Conservation (phyloP, 495 filamentous ascomycete genomes). For the Entonaema liquescens region DNA sequence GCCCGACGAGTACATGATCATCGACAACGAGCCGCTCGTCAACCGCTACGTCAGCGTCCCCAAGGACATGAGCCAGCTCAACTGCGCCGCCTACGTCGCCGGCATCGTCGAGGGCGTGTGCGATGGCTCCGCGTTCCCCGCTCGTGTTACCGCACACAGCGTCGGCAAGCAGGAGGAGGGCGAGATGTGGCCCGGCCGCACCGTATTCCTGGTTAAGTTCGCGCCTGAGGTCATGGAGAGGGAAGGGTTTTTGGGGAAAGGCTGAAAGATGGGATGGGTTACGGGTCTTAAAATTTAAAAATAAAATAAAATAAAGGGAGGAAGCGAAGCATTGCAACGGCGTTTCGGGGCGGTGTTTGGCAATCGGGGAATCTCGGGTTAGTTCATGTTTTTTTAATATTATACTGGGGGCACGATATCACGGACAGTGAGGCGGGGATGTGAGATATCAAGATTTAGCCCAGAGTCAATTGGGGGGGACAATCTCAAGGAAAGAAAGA, state of each 20-base stretch:
- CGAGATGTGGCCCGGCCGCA: conserved; percentile 92
- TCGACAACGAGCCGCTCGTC: conserved; percentile 94
- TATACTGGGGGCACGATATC: conserved; percentile 10
- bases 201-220: conserved; percentile 94
- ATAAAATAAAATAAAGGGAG: not conserved
- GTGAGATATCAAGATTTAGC: conserved; percentile 5
- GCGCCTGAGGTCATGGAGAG: conserved; percentile 86
- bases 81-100: conserved; percentile 94
- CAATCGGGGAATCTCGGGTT: conserved; percentile 5
- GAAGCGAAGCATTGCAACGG: conserved; percentile 39
- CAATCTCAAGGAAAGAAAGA: not conserved
- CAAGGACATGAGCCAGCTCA: conserved; percentile 93
- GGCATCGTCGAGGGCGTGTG: conserved; percentile 96
- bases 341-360: conserved; percentile 38
- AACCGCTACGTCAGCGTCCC: conserved; percentile 93
- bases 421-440: conserved; percentile 5
- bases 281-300: not conserved
- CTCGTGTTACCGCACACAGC: conserved; percentile 90
- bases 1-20: conserved; percentile 96
- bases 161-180: conserved; percentile 76
- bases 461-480: not conserved
- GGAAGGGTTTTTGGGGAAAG: conserved; percentile 70
- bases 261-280: conserved; percentile 19
- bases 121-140: conserved; percentile 88
- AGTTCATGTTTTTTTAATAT: not conserved